Percentiles rank a stretch among this genome's conserved stretches.
phyloP scores from a whole-genome alignment of 805 yeast species.

The Saturnispora besseyi region DNA sequence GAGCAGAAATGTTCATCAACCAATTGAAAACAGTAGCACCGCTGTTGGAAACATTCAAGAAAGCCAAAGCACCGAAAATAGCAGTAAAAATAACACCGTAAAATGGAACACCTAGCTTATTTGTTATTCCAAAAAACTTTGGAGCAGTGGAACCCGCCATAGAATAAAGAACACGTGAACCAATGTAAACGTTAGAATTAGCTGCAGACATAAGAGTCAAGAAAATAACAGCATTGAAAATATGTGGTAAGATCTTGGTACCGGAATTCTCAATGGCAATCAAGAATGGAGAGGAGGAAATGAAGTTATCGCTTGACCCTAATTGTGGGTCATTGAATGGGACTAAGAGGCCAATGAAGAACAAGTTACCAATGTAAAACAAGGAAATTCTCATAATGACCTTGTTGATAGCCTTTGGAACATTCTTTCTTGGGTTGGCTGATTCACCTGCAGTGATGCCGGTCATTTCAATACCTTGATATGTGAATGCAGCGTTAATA shows the following conservation, averaged over 20 bases:
- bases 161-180: conserved; percentile 57
- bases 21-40: conserved; percentile 51
- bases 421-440: conserved; percentile 54
- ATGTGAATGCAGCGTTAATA: conserved; percentile 65
- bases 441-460: conserved; percentile 72
- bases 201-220: conserved; percentile 67
- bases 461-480: conserved; percentile 67
- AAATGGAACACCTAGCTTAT: conserved; percentile 51
- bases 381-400: conserved; percentile 55
- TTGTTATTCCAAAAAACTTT: conserved; percentile 45
- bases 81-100: conserved; percentile 44
- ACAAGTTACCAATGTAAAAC: conserved; percentile 54
- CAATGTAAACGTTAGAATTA: conserved; percentile 63
- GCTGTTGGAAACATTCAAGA: conserved; percentile 55
- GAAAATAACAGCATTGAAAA: conserved; percentile 62
- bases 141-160: conserved; percentile 54
- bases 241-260: conserved; percentile 53
- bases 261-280: conserved; percentile 63
- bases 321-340: conserved; percentile 56
- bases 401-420: conserved; percentile 62
- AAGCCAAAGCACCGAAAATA: conserved; percentile 45
- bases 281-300: conserved; percentile 59
- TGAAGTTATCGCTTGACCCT: conserved; percentile 29
- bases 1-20: conserved; percentile 54
- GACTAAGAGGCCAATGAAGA: conserved; percentile 61